phyloP scores from a whole-genome alignment of 768 basidiomycete species.

The Chiua virens region DNA sequence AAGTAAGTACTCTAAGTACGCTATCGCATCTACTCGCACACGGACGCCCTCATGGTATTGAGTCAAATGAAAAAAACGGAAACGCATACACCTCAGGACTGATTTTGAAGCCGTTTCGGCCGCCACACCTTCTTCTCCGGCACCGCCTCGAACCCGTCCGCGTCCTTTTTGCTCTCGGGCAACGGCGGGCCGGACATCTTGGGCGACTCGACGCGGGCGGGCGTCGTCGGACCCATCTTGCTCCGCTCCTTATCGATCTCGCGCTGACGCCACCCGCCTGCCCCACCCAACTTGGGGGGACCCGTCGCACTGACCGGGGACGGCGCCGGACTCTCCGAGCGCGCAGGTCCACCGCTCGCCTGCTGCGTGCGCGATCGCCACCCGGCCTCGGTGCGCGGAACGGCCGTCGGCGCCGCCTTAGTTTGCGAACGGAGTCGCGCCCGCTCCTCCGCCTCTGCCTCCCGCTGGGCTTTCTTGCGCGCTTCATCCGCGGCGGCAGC shows the following conservation, averaged over 20 bases:
- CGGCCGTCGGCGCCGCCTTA: slow-evolving; percentile 25
- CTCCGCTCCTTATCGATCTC: no score
- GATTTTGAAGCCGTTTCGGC: slow-evolving; percentile 16
- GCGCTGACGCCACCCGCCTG: slow-evolving; percentile 61
- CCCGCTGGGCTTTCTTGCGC: slow-evolving; percentile 60
- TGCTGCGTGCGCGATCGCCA: slow-evolving; percentile 21
- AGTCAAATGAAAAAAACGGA: no score
- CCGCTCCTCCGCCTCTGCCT: slow-evolving; percentile 65
- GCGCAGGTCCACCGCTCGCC: slow-evolving; percentile 38
- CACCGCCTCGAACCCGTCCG: slow-evolving; percentile 75
- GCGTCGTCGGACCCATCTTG: no score
- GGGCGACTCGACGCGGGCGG: slow-evolving; percentile 31
- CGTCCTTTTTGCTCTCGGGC: slow-evolving; percentile 50
- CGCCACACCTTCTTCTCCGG: slow-evolving; percentile 27
- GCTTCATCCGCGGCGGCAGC: slow-evolving; percentile 54
- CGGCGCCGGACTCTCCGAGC: slow-evolving; percentile 57
- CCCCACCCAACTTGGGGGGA: slow-evolving; percentile 37
- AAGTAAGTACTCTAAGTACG: no score
- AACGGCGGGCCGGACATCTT: slow-evolving; percentile 20
- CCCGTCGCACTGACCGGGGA: slow-evolving; percentile 26
- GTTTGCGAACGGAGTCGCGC: slow-evolving; percentile 36
- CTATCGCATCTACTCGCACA: no score
- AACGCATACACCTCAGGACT: background rate
- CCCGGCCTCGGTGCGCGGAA: slow-evolving; percentile 21
- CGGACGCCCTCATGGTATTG: no score